Evolutionary conservation across 768 basidiomycete species (phyloP), one percentile per base, ranked within the genome.

Genomic region (Mycena chlorophos): DNA sequence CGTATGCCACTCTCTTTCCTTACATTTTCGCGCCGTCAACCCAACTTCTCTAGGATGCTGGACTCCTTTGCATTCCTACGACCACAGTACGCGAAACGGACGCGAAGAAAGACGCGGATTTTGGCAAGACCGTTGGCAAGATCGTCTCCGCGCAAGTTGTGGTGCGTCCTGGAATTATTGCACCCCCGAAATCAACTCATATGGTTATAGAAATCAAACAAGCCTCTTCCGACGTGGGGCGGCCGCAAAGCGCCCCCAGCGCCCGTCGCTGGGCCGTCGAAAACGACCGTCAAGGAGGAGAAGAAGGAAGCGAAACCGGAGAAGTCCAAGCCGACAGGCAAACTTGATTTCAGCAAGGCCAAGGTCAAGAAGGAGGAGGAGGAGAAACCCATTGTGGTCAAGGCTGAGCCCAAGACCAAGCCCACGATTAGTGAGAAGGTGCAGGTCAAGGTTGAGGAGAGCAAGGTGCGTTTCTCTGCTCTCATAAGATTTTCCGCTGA

Each of bases 291-390:
- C n/a, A 19, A 63, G 53, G 6, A 67, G 66, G 37, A 51, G 42
- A 63, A 69, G 27, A 65, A 63, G 29, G 66, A 69, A 60, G 43
- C 54, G 6, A 66, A 69, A 46, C 65, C 67, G 22, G 56, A 65
- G 63, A 74, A 64, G 47, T 60, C 70, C 28, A 76, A 75, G 50
- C 31, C 59, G 0, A 65, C 76, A 2, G 85, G 84, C 4, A 84
- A 81, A 63, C 73, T 87, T 5, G 81, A 86, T 60, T 88, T 84
- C 76, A 81, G 82, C 67, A 85, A 80, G 59, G 79, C 80, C 25
- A 81, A 81, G 65, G 60, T 71, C 10, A 83, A 82, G 46, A 58
- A n/a, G n/a, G n/a, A n/a, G n/a, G n/a, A n/a, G n/a, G n/a, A n/a
- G n/a, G n/a, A n/a, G n/a, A n/a, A n/a, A n/a, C n/a, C n/a, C n/a